Base-by-base conservation (phyloP, 768 basidiomycete genomes). In the Tylopilus sp. region DNA sequence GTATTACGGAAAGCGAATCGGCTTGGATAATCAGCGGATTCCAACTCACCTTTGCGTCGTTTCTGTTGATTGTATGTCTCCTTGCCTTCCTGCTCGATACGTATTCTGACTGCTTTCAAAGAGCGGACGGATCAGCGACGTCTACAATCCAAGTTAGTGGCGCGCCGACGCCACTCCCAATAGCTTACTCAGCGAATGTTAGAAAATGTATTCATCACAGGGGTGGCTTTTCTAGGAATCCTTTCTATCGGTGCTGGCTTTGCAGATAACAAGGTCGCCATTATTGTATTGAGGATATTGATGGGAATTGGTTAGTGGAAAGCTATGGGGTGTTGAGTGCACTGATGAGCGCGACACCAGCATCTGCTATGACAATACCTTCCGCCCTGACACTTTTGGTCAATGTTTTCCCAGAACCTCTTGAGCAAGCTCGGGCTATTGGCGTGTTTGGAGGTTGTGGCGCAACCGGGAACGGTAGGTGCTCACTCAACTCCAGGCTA, bases 201-300 rank as follows among this genome's bases (percentile, higher is more conserved):
- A 75, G 74, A 75, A 62, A 66, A 55, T 31, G 64, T 69, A 33
- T 80, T 81, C 58, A 55, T 76, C 23, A 47, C 48, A 1, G 80
- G 82, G 6, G 60, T 75, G 22, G 45, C 61, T 21, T 53, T 56
- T 4, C 65, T 83, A 12, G 78, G 78, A 4, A 41, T 77, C 31
- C 62, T 79, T 20, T 73, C 75, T 11, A 53, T 81, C 13, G 69
- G 69, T 22, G 69, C 68, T 18, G 79, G 79, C 21, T 82, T 83
- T 53, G 66, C 69, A 22, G 48, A 67, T 18, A 66, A 72, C 59
- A 75, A 79, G 56, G 72, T 80, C 46, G 69, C 67, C 0, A 66
- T 84, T 40, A 69, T 82, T 35, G 68, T 80, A 40, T 60, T 84
- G 1, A 71, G 82, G 56, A 80, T 76, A 2, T 44, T 83, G 8